phyloP scores from a whole-genome alignment of 148 eudicot genomes.

The Bassia scoparia region DNA sequence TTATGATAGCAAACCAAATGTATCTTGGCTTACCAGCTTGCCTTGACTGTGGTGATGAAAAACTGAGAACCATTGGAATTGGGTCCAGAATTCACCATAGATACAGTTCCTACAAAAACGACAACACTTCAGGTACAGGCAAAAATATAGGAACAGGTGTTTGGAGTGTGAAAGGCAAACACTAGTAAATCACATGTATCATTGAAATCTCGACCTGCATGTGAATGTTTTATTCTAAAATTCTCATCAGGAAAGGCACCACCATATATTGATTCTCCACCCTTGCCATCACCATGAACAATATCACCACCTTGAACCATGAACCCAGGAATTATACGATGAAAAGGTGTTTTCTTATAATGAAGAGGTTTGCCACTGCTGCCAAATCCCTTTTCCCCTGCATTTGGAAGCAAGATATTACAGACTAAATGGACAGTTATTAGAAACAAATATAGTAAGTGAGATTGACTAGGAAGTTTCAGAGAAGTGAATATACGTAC shows the following conservation, averaged over 20 bases:
- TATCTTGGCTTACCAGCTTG: slow-evolving; percentile 79
- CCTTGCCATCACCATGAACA: slow-evolving; percentile 64
- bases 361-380: slow-evolving; percentile 62
- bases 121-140: not conserved
- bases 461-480: not conserved
- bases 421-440: slow-evolving; percentile 3
- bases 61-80: slow-evolving; percentile 94
- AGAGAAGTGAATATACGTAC: slow-evolving; percentile 32
- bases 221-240: slow-evolving; percentile 74
- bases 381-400: slow-evolving; percentile 75
- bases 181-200: not conserved
- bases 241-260: slow-evolving; percentile 77
- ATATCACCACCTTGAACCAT: slow-evolving; percentile 98
- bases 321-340: slow-evolving; percentile 92
- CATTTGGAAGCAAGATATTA: slow-evolving; percentile 15
- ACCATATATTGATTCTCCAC: slow-evolving; percentile 78
- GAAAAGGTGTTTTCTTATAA: slow-evolving; percentile 77
- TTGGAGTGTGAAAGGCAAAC: not conserved
- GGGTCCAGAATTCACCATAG: slow-evolving; percentile 93
- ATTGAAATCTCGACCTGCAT: slow-evolving; percentile 47
- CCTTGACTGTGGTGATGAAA: slow-evolving; percentile 89
- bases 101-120: slow-evolving; percentile 59
- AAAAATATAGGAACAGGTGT: not conserved
- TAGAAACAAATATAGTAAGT: not conserved
- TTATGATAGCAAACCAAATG: too few species aligned